A percentile compares a stretch with the other conserved stretches of the same genome.
Evolutionary conservation across 768 basidiomycete species (phyloP).

Genomic region (Arthromyces matolae): DNA sequence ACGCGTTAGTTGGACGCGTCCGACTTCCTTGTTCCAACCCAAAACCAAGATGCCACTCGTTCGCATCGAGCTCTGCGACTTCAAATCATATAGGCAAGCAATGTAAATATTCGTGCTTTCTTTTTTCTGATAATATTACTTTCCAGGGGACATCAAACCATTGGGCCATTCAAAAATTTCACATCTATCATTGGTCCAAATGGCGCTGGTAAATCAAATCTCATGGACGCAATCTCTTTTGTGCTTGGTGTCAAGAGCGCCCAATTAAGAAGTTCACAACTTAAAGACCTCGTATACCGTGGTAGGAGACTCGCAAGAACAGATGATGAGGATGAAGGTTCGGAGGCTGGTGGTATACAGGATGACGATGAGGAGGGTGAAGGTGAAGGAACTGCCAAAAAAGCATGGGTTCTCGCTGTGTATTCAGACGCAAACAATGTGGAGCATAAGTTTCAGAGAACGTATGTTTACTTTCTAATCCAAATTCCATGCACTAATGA

Average conservation of each 20-base stretch:
- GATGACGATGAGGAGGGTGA: slow-evolving; percentile 53
- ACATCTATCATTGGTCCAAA: slow-evolving; percentile 97
- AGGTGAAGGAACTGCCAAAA: slow-evolving; percentile 83
- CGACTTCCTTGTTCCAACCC: not conserved
- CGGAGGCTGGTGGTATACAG: slow-evolving; percentile 42
- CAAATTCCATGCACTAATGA: slow-evolving; percentile 3
- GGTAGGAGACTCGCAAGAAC: slow-evolving; percentile 64
- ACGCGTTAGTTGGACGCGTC: slow-evolving; percentile 10
- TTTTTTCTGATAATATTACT: not conserved
- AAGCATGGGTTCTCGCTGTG: slow-evolving; percentile 94
- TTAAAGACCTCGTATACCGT: slow-evolving; percentile 95
- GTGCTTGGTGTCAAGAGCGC: slow-evolving; percentile 95
- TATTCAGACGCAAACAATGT: slow-evolving; percentile 73
- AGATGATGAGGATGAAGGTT: slow-evolving; percentile 38
- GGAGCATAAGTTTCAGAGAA: slow-evolving; percentile 89
- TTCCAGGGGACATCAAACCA: slow-evolving; percentile 70
- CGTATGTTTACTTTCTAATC: slow-evolving; percentile 49
- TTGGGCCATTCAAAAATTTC: slow-evolving; percentile 90
- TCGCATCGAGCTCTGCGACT: slow-evolving; percentile 90
- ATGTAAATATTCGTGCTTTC: slow-evolving; percentile 10
- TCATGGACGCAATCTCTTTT: slow-evolving; percentile 99
- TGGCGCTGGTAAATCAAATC: slow-evolving; percentile 97
- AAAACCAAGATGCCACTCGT: slow-evolving; percentile 61
- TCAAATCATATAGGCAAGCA: slow-evolving; percentile 88
- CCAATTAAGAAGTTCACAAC: slow-evolving; percentile 86